These are phyloP conservation scores for Termitomyces sp. DNA, from an alignment of 768 basidiomycete genomes.

Conservation along the genomic window DNA sequence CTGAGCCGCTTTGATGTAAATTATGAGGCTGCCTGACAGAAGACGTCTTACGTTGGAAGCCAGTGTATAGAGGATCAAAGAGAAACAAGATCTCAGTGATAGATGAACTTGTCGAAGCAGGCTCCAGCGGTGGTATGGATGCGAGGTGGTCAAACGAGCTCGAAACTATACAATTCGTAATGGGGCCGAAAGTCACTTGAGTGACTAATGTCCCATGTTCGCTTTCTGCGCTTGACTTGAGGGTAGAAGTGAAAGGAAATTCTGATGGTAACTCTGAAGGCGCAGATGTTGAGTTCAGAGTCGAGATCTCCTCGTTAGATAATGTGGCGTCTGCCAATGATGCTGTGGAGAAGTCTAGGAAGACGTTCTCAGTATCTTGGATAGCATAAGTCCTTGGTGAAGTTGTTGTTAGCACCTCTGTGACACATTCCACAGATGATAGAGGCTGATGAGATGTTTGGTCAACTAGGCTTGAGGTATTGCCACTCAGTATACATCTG, in stretches of 20 bases:
- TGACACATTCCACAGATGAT: neutral
- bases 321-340: neutral
- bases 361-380: neutral
- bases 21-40: neutral
- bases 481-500: too few species aligned
- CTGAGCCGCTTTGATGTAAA: neutral
- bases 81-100: neutral
- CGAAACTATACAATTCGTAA: neutral
- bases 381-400: too few species aligned
- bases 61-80: neutral
- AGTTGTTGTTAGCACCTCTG: neutral
- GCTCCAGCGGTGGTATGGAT: neutral
- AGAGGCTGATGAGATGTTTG: neutral
- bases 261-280: neutral
- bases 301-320: neutral
- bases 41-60: neutral
- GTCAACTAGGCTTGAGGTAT: too few species aligned
- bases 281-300: neutral
- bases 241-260: neutral
- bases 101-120: neutral
- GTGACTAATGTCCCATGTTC: neutral
- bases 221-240: neutral
- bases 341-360: neutral
- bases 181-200: neutral
- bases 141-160: neutral